A percentile compares a stretch with the other conserved stretches of the same genome.
phyloP scores from a whole-genome alignment of 352 stramenopile species.

The Phytophthora melonis region DNA sequence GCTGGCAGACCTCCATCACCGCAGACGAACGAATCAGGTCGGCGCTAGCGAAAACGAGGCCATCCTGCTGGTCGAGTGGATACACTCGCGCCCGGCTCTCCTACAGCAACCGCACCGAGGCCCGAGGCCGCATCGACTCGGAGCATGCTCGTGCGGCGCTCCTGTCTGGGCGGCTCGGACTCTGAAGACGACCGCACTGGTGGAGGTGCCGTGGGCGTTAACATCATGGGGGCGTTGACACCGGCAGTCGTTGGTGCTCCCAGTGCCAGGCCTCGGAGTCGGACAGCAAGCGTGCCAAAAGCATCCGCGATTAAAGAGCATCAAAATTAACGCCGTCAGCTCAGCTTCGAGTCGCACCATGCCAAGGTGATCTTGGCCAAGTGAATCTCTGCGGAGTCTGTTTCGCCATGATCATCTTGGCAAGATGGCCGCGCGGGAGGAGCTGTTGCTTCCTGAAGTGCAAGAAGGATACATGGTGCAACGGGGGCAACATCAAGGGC shows the following conservation, averaged over 20 bases:
- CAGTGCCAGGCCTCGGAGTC: background rate
- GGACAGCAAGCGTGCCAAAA: background rate
- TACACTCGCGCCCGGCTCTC: constrained; percentile 17
- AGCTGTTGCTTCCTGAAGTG: background rate
- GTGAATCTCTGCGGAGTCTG: background rate
- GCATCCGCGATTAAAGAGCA: background rate
- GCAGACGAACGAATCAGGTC: constrained; percentile 19
- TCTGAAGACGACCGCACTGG: too few relatives aligned
- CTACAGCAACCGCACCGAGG: background rate
- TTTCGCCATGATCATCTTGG: too few relatives aligned
- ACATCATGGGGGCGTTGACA: too few relatives aligned
- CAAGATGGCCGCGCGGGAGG: background rate
- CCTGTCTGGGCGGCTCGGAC: too few relatives aligned
- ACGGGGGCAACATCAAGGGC: background rate
- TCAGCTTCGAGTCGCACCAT: background rate
- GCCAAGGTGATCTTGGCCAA: background rate
- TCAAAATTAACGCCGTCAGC: background rate
- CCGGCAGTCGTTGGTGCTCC: background rate
- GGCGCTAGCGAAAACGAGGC: constrained; percentile 22
- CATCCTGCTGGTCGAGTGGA: constrained; percentile 25
- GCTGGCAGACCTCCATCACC: background rate
- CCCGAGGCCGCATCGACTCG: too few relatives aligned
- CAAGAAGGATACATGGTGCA: background rate
- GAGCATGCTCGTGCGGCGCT: too few relatives aligned
- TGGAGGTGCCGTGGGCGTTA: too few relatives aligned